These are phyloP conservation scores for Ceratocystis albifundus DNA, from an alignment of 2,329 filamentous ascomycete genomes.

Conservation along the genomic window DNA sequence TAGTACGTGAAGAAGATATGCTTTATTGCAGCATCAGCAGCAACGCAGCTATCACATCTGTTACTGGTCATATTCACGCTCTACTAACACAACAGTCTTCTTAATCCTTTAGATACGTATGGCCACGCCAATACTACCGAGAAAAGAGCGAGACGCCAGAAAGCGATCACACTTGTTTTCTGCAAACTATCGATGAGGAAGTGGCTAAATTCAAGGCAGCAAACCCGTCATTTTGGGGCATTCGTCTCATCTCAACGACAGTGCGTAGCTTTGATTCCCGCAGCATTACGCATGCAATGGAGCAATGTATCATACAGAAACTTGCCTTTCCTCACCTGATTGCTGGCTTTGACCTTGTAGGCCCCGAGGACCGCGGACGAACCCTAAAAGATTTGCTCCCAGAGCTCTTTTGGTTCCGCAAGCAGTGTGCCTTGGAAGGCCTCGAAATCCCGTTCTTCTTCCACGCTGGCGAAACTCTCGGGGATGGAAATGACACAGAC, in stretches of 20 bases:
- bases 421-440: constrained; percentile 63
- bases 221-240: constrained; percentile 66
- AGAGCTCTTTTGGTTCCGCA: constrained; percentile 86
- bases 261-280: constrained; percentile 54
- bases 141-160: constrained; percentile 55
- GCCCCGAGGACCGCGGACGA: constrained; percentile 70
- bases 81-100: not conserved
- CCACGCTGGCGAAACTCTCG: constrained; percentile 81
- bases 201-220: constrained; percentile 61
- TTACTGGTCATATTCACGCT: not conserved
- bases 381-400: constrained; percentile 67
- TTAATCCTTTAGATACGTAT: constrained; percentile 45
- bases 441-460: constrained; percentile 91
- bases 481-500: constrained; percentile 61
- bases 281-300: constrained; percentile 67
- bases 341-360: constrained; percentile 80
- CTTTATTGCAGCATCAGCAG: not conserved
- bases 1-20: not conserved
- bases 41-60: not conserved
- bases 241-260: constrained; percentile 74
- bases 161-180: constrained; percentile 54
- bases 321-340: constrained; percentile 65
- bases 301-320: constrained; percentile 75
- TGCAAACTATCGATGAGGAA: constrained; percentile 65
- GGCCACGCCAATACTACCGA: constrained; percentile 57